Base-by-base conservation (phyloP, 2,329 filamentous ascomycete species). In the Diaporthe australafricana region DNA sequence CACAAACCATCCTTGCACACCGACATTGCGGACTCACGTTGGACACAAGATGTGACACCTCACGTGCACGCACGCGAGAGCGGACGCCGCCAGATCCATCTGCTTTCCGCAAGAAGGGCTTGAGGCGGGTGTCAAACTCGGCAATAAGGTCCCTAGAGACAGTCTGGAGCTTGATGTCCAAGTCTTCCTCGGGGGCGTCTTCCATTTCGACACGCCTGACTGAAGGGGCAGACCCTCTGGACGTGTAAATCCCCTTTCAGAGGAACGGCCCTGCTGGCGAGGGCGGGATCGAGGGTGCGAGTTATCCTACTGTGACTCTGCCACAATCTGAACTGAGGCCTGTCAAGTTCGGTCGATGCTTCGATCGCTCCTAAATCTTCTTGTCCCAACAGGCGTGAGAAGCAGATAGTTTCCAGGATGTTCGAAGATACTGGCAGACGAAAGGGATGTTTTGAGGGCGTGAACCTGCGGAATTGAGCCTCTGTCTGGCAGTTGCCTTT, bases 151-250 rank as follows among this genome's bases (percentile, higher is more conserved):
- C 89, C 11, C 81, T 82, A 2, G 91, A 91, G 70, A 87, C 83
- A 76, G 87, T 89, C 75, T 91, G 89, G 70, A 92, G 86, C 79
- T 90, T 87, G 70, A 91, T 83, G 76, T 92, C 91, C 70, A 85
- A 79, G 63, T 92, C 91, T 38, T 87, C 84, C 53, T 91, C 90
- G 42, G 86, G 80, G 22, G 85, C 88, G 75, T 93, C 90, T 90
- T 92, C 92, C 56, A 68, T 55, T n/a, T 42, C 30, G 35, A 47
- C n/a, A n/a, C 17, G 22, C 12, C 45, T 30, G 25, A 14, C 8
- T 2, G 60, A 3, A 40, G 16, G 27, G 17, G 42, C 42, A 25
- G 35, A 27, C n/a, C 17, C 9, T 20, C 45, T 11, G 8, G 9
- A 16, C 22, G n/a, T 27, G 25, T 8, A n/a, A 38, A 14, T 65